Percentiles rank a stretch among this genome's conserved stretches.
Conservation (phyloP, 495 filamentous ascomycete species). For the Arthonia radiata region DNA sequence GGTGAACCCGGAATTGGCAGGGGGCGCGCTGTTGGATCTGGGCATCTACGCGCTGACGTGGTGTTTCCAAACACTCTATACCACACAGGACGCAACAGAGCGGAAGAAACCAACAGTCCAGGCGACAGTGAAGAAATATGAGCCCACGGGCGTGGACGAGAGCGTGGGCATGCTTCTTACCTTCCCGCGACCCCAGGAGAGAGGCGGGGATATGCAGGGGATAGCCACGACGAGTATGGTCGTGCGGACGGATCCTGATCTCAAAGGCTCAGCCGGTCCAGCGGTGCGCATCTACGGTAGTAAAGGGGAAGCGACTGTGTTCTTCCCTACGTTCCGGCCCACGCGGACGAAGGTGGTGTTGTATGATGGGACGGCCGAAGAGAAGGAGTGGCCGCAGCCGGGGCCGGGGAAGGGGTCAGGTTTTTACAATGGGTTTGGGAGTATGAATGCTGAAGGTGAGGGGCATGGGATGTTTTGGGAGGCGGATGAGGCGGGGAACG, state of each 20-base stretch:
- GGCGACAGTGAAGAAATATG: slow-evolving; percentile 49
- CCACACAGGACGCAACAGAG: slow-evolving; percentile 26
- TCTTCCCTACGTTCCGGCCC: slow-evolving; percentile 49
- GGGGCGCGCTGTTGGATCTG: slow-evolving; percentile 56
- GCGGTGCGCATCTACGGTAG: slow-evolving; percentile 65
- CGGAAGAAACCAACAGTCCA: slow-evolving; percentile 29
- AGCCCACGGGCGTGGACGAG: slow-evolving; percentile 59
- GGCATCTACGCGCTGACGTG: slow-evolving; percentile 81
- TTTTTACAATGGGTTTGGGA: slow-evolving; percentile 11
- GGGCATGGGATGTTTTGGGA: slow-evolving; percentile 89
- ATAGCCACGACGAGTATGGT: neutral
- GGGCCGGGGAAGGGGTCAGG: slow-evolving; percentile 6
- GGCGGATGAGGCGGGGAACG: slow-evolving; percentile 71
- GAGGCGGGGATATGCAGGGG: slow-evolving; percentile 5
- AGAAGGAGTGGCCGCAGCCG: slow-evolving; percentile 12
- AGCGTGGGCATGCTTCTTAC: slow-evolving; percentile 53
- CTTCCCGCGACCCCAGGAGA: slow-evolving; percentile 39
- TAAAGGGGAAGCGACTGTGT: slow-evolving; percentile 66
- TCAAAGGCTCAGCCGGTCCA: slow-evolving; percentile 33
- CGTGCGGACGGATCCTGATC: slow-evolving; percentile 30
- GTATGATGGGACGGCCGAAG: slow-evolving; percentile 12
- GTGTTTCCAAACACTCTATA: slow-evolving; percentile 79
- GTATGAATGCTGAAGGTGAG: slow-evolving; percentile 26
- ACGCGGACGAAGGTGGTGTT: slow-evolving; percentile 33
- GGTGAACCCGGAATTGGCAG: slow-evolving; percentile 69